Evolutionary conservation across 495 filamentous ascomycete genomes (phyloP), one percentile per base, ranked within the genome.

Genomic region (Aspergillus taichungensis): DNA sequence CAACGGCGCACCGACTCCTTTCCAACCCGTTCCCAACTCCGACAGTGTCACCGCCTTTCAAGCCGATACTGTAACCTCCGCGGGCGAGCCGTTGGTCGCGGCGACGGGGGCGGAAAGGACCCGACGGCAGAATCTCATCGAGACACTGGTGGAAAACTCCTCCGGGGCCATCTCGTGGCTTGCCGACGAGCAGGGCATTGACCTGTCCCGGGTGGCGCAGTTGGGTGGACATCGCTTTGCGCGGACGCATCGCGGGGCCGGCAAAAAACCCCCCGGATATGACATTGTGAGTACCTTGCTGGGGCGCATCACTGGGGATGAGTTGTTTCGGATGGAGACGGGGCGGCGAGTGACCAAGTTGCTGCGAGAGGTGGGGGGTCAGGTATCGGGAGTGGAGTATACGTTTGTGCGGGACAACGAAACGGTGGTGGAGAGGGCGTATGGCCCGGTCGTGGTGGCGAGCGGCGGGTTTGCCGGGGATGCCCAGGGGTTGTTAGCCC

Each of bases 391-490:
- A 14, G 54, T 57, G 8, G 47, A 57, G 42, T 56, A 56, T 43
- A 13, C 30, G 24, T 30, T 29, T 5, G 18, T 41, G 0, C 61
- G 61, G 8, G 55, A 61, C 8, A 47, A 62, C 18, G 58, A 59
- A 14, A 31, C 38, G 30, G 38, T 45, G 30, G 52, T 45, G 32
- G 56, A 64, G 30, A 49, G 18, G 27, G 50, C 73, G 5, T 47
- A 59, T 10, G 78, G 78, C 0, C 74, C 74, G 3, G 74, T 82
- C 0, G 58, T 82, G 9, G 74, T 82, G 36, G 64, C 78, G 0
- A 67, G 67, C 0, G 77, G 78, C 14, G 78, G 78, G 6, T 82
- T 80, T 43, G 78, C 68, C 7, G 78, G 77, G 18, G 78, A 80
- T 54, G 66, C 71, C 10, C 49, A 68, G 33, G 77, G 77, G 1